Percentiles rank a stretch among this genome's conserved stretches.
Conservation (phyloP, 2,329 filamentous ascomycete species). For the Hypoxylon sp. region DNA sequence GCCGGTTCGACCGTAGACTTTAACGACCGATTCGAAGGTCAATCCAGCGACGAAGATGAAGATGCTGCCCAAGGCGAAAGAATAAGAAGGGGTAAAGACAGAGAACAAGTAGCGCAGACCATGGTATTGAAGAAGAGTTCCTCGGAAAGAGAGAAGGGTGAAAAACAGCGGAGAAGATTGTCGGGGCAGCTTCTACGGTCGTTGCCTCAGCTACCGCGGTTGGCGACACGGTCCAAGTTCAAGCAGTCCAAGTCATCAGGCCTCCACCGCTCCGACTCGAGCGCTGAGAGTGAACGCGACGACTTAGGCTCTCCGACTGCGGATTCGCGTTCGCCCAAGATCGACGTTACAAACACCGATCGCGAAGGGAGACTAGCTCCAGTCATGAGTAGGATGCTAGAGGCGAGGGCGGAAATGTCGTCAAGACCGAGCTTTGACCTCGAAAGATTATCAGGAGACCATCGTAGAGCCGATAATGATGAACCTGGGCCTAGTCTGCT, state of each 20-base stretch:
- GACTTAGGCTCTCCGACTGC: constrained; percentile 18
- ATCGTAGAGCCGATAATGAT: constrained; percentile 52
- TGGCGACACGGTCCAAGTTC: constrained; percentile 57
- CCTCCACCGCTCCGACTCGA: constrained; percentile 55
- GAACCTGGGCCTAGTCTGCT: constrained; percentile 68
- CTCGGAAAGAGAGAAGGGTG: constrained; percentile 55
- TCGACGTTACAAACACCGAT: constrained; percentile 49
- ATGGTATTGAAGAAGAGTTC: constrained; percentile 50
- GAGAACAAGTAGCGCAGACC: constrained; percentile 51
- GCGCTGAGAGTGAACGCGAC: constrained; percentile 45
- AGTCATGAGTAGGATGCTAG: constrained; percentile 82
- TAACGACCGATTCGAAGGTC: constrained; percentile 80
- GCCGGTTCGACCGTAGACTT: constrained; percentile 87
- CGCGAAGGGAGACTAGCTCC: constrained; percentile 70
- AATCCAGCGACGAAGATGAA: constrained; percentile 86
- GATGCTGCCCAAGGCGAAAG: constrained; percentile 56
- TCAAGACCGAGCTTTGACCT: constrained; percentile 70
- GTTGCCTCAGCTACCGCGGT: constrained; percentile 69
- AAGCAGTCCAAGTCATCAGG: constrained; percentile 59
- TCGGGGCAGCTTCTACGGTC: constrained; percentile 77
- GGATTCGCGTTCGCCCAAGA: constrained; percentile 43
- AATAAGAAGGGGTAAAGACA: constrained; percentile 45
- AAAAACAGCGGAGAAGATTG: constrained; percentile 69
- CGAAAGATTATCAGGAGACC: constrained; percentile 60
- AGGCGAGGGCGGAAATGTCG: constrained; percentile 75